Conservation (phyloP, 176 grass and related monocot species). For the Tillandsia leiboldiana region DNA sequence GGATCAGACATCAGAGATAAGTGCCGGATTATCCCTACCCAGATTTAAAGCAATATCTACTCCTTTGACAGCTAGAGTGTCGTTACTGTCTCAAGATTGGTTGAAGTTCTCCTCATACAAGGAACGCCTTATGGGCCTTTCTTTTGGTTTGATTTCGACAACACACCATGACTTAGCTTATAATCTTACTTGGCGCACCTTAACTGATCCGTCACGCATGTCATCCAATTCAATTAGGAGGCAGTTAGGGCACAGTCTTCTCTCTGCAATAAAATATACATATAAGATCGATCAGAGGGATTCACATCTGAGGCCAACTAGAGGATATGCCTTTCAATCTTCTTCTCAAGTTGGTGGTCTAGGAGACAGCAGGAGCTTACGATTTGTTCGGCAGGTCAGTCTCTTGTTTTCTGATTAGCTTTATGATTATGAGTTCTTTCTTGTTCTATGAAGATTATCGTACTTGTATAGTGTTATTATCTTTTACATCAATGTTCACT, state of each 20-base stretch:
- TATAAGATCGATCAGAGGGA: constrained; percentile 68
- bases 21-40: constrained; percentile 48
- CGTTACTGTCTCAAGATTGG: constrained; percentile 64
- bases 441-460: not conserved
- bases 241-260: constrained; percentile 61
- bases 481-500: too few species aligned
- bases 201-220: constrained; percentile 44
- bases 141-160: constrained; percentile 65
- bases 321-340: constrained; percentile 67
- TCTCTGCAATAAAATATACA: constrained; percentile 60
- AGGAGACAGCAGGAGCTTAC: constrained; percentile 44
- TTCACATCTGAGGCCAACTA: constrained; percentile 54
- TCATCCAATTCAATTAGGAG: constrained; percentile 53
- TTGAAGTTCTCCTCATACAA: constrained; percentile 70
- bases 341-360: constrained; percentile 61
- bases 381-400: constrained; percentile 61
- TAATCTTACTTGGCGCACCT: constrained; percentile 49
- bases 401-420: not conserved
- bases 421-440: not conserved
- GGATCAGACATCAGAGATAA: constrained; percentile 58
- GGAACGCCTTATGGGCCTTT: constrained; percentile 56
- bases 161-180: constrained; percentile 53
- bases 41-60: constrained; percentile 60
- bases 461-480: too few species aligned
- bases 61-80: constrained; percentile 47